These are phyloP conservation scores for Ophiocordyceps sinensis DNA, from an alignment of 2,329 filamentous ascomycete species.

Conservation along the genomic window DNA sequence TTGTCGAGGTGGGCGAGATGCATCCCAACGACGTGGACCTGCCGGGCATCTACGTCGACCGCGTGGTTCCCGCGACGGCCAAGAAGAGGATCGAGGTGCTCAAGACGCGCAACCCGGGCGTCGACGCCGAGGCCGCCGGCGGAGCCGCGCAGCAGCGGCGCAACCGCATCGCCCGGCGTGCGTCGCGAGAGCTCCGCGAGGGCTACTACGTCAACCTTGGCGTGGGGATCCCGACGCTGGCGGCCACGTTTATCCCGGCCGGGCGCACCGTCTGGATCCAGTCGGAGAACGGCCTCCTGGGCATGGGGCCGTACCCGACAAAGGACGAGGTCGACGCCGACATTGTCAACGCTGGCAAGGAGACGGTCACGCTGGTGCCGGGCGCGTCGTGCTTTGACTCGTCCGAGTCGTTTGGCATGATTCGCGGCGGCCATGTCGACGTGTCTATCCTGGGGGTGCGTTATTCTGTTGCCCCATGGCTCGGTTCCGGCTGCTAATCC, in stretches of 20 bases:
- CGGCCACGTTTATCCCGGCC: conserved; percentile 57
- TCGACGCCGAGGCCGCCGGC: conserved; percentile 21
- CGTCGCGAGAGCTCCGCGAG: conserved; percentile 67
- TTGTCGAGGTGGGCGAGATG: conserved; percentile 61
- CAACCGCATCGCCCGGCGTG: conserved; percentile 60
- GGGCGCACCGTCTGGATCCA: conserved; percentile 67
- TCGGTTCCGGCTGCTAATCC: not conserved
- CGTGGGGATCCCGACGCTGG: conserved; percentile 76
- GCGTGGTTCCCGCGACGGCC: conserved; percentile 60
- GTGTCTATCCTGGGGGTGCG: conserved; percentile 62
- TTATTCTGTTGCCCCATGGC: conserved; percentile 3
- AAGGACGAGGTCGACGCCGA: conserved; percentile 60
- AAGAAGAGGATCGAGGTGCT: conserved; percentile 59
- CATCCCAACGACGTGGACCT: conserved; percentile 62
- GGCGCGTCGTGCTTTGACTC: conserved; percentile 69
- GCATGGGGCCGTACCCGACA: conserved; percentile 69
- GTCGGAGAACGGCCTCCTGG: conserved; percentile 74
- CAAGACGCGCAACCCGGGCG: conserved; percentile 37
- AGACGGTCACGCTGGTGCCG: conserved; percentile 67
- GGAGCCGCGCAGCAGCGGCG: conserved; percentile 38
- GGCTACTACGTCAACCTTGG: conserved; percentile 72
- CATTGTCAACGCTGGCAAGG: conserved; percentile 77
- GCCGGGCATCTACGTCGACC: conserved; percentile 70
- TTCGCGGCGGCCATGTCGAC: conserved; percentile 70
- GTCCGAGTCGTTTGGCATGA: conserved; percentile 76